Evolutionary conservation across 2,329 filamentous ascomycete species (phyloP), one percentile per base, ranked within the genome.

Genomic region (Talaromyces piceae): DNA sequence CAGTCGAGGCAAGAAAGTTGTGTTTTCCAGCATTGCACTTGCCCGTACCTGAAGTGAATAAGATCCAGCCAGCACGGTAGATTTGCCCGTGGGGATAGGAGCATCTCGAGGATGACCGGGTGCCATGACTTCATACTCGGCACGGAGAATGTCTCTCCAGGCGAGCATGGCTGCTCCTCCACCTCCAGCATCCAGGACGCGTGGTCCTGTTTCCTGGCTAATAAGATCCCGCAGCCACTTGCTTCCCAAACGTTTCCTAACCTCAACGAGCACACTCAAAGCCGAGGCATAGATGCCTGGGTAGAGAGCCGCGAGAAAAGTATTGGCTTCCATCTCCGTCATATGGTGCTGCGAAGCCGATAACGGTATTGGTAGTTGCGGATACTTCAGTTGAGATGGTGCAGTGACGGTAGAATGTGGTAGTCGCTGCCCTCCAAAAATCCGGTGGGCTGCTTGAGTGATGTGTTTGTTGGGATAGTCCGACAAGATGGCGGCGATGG

Each of bases 1-100:
- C n/a, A 97, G 73, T 3, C 91, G 83, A 6, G 91, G 91, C 6
- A 98, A 77, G 63, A 98, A 96, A 0, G 87, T 94, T 0, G 93
- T 97, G 65, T 96, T 86, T 31, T 94, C 79, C 11, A 98, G 73
- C 56, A 97, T 80, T 16, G 75, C 76, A 57, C 89, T 88, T 22
- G 89, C 77, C 27, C 90, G 85, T 51, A 87, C 77, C 16, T 90
- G 82, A 25, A 98, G 74, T 2, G 82, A 73, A 55, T 89, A 81
- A 0, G 88, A 87, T 0, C 84, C 89, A 2, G 87, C 82, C 3
- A 97, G 72, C 1, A 95, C 90, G 0, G 88, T 91, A 49, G 87
- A 86, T 65, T 86, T 89, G 1, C 88, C 87, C 3, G 74, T 61
- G 22, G 68, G 65, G 4, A 74, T 65, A 0, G 68, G 63, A 1